Percentiles rank a stretch among this genome's conserved stretches.
These are phyloP conservation scores for Cladophialophora immunda DNA, from an alignment of 2,329 filamentous ascomycete genomes.

Conservation along the genomic window DNA sequence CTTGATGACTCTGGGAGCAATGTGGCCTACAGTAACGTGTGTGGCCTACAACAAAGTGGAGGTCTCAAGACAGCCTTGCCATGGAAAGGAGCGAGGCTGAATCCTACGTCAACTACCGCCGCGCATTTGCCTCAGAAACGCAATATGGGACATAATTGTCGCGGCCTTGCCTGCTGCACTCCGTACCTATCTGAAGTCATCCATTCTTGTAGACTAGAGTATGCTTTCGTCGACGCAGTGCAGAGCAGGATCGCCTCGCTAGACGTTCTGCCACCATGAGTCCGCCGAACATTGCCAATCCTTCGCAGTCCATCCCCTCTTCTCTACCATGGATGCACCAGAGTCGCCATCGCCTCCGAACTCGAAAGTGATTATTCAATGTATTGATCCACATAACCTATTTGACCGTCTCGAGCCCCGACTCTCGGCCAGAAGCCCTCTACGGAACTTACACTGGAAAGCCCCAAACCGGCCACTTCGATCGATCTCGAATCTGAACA, in stretches of 20 bases:
- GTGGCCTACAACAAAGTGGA: conserved; percentile 5
- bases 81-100: not conserved
- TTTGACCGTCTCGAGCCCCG: conserved; percentile 83
- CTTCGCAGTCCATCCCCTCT: conserved; percentile 20
- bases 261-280: conserved; percentile 34
- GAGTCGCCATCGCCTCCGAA: conserved; percentile 34
- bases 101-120: not conserved
- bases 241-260: not conserved
- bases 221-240: conserved; percentile 15
- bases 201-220: conserved; percentile 10
- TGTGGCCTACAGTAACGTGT: conserved; percentile 2
- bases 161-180: not conserved
- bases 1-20: not conserved
- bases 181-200: not conserved
- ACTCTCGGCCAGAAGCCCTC: conserved; percentile 78
- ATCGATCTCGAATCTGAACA: conserved; percentile 90
- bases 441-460: conserved; percentile 96
- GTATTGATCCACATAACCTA: conserved; percentile 89
- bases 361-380: conserved; percentile 83
- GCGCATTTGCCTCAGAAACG: not conserved
- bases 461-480: conserved; percentile 89
- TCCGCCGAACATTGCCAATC: conserved; percentile 14
- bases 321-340: conserved; percentile 38
- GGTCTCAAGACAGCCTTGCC: not conserved
- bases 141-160: conserved; percentile 12